Base-by-base conservation (phyloP, 441 rosid species). In the Erodium trifolium region DNA sequence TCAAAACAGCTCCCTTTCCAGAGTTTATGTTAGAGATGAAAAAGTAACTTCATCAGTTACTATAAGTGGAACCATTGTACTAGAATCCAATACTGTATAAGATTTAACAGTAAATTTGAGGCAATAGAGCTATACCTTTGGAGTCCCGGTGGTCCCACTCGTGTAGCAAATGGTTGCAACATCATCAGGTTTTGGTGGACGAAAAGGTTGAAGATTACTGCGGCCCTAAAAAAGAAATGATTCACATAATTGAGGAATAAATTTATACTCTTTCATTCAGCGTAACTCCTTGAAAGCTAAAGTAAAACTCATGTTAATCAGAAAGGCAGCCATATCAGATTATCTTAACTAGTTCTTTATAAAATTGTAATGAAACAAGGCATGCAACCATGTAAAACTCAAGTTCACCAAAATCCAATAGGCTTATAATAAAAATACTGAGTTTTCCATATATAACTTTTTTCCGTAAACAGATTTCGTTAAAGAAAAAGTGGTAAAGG, bases 81-180 rank as follows among this genome's bases (percentile, higher is more conserved):
- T 23, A 14, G 70, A 67, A 66, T 55, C 53, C 37, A 19, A 57
- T 70, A 49, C n/a, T 67, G 53, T 67, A 27, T 53, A 62, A 66
- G 41, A 73, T 51, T 64, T 23, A 43, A 67, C 69, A 65, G 68
- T 62, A 65, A 70, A 60, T 68, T 60, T 67, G 68, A 76, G 18
- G 39, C 12, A 7, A 76, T 55, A 53, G 19, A 70, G 75, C 4
- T 68, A 45, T 82, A 95, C 99, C 97, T 95, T 95, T 68, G 99
- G 99, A 65, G 89, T 90, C 69, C 99, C 99, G 66, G 99, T 95
- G 73, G 99, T 95, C 69, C 99, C 99, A 76, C 99, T 94, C 29
- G 99, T 94, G 75, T 94, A 94, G 83, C 99, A 94, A 75, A 95
- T 81, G 62, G 97, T 95, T 68, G 99, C 99, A 75, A 88, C 68